Conservation (phyloP, 2,329 filamentous ascomycete genomes). For the Penicillium aurantiogriseum region DNA sequence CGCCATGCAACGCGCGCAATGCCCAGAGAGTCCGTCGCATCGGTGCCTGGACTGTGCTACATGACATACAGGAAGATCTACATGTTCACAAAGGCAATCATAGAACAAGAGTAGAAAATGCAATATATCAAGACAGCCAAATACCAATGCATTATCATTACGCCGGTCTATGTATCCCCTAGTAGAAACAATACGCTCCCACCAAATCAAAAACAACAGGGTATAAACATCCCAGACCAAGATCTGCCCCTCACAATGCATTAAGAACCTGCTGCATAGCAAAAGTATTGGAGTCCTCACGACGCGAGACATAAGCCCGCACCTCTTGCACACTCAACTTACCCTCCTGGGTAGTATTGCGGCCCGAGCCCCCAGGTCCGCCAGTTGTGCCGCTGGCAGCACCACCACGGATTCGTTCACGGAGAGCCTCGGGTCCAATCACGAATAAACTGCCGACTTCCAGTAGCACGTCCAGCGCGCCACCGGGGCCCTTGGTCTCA, state of each 20-base stretch:
- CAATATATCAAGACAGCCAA: neutral
- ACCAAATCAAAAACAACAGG: slow-evolving; percentile 1
- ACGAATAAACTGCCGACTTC: slow-evolving; percentile 97
- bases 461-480: slow-evolving; percentile 76
- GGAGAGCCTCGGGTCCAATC: slow-evolving; percentile 75
- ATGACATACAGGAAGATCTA: no score
- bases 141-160: neutral
- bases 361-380: slow-evolving; percentile 47
- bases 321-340: slow-evolving; percentile 52
- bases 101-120: neutral
- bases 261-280: slow-evolving; percentile 82
- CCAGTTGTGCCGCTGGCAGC: slow-evolving; percentile 47
- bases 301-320: slow-evolving; percentile 76
- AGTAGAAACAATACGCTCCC: neutral
- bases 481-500: slow-evolving; percentile 50
- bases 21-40: neutral
- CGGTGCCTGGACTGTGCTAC: no score
- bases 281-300: slow-evolving; percentile 77
- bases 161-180: neutral
- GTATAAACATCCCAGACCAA: slow-evolving; percentile 2
- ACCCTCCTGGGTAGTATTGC: slow-evolving; percentile 50
- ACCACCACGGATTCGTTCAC: slow-evolving; percentile 65
- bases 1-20: no score
- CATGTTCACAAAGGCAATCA: neutral
- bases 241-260: slow-evolving; percentile 48